Evolutionary conservation across 805 yeast species (phyloP).

Genomic region (Spathaspora gorwiae): DNA sequence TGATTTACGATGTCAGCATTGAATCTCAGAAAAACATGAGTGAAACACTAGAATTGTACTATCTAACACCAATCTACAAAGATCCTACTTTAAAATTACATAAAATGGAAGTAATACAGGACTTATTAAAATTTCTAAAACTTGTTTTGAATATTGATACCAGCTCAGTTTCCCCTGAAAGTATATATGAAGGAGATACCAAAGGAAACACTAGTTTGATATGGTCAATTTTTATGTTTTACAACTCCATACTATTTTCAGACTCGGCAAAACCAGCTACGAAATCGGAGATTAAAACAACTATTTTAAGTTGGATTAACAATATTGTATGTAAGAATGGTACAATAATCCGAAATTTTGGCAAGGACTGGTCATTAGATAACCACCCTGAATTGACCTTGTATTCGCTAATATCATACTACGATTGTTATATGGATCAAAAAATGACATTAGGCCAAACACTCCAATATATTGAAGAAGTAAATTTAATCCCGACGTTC

Average conservation of each 20-base stretch:
- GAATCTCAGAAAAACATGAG: slow-evolving; percentile 7
- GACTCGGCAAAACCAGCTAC: slow-evolving; percentile 20
- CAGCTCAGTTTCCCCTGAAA: slow-evolving; percentile 45
- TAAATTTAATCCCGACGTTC: slow-evolving; percentile 38
- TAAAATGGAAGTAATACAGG: slow-evolving; percentile 44
- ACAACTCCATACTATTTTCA: slow-evolving; percentile 24
- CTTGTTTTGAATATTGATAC: slow-evolving; percentile 36
- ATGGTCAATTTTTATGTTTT: slow-evolving; percentile 45
- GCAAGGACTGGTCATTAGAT: slow-evolving; percentile 45
- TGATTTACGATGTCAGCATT: slow-evolving; percentile 17
- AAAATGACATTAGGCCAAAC: slow-evolving; percentile 19
- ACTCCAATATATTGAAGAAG: slow-evolving; percentile 38
- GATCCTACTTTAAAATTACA: slow-evolving; percentile 42
- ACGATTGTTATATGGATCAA: not conserved
- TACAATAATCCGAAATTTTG: slow-evolving; percentile 42
- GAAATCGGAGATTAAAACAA: slow-evolving; percentile 22
- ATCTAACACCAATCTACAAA: slow-evolving; percentile 26
- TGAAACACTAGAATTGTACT: slow-evolving; percentile 14
- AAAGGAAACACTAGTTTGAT: slow-evolving; percentile 45
- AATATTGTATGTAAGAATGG: slow-evolving; percentile 7
- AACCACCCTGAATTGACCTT: not conserved
- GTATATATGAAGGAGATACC: slow-evolving; percentile 44
- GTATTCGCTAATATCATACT: not conserved
- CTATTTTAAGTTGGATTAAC: slow-evolving; percentile 51
- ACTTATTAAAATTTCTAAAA: slow-evolving; percentile 38